These are phyloP conservation scores for Canariomyces notabilis DNA, from an alignment of 2,329 filamentous ascomycete species.

Conservation along the genomic window DNA sequence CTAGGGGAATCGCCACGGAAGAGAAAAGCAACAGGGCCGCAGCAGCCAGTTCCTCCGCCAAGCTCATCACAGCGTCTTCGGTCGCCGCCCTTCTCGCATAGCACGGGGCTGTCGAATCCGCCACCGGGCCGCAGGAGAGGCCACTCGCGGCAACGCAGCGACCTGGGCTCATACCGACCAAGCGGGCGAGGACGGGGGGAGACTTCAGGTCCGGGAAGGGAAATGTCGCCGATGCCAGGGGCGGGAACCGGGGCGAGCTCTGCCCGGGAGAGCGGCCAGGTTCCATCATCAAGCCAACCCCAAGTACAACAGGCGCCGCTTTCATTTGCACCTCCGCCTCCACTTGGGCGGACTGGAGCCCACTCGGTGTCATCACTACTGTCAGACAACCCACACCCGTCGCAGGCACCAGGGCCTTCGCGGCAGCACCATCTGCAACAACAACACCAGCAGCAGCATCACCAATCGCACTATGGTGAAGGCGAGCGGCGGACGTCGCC, in stretches of 20 bases:
- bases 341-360: conserved; percentile 12
- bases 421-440: conserved; percentile 9
- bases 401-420: conserved; percentile 10
- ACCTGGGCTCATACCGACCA: conserved; percentile 49
- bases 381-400: conserved; percentile 13
- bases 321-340: conserved; percentile 6
- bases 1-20: conserved; percentile 76
- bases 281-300: conserved; percentile 24
- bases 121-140: conserved; percentile 50
- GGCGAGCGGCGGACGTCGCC: conserved; percentile 31
- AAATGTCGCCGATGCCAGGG: conserved; percentile 35
- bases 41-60: conserved; percentile 43
- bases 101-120: conserved; percentile 48
- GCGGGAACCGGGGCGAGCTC: conserved; percentile 31
- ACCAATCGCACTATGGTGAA: conserved; percentile 23
- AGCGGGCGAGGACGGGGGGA: conserved; percentile 33
- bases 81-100: conserved; percentile 53
- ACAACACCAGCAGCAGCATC: conserved; percentile 20
- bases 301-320: conserved; percentile 26
- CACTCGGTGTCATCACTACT: conserved; percentile 21
- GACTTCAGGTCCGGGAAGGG: conserved; percentile 31
- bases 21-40: conserved; percentile 65
- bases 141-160: conserved; percentile 62
- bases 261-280: conserved; percentile 31
- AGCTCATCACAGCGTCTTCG: conserved; percentile 41